Evolutionary conservation across 2,329 filamentous ascomycete genomes (phyloP).

Genomic region (Cercospora sojina): DNA sequence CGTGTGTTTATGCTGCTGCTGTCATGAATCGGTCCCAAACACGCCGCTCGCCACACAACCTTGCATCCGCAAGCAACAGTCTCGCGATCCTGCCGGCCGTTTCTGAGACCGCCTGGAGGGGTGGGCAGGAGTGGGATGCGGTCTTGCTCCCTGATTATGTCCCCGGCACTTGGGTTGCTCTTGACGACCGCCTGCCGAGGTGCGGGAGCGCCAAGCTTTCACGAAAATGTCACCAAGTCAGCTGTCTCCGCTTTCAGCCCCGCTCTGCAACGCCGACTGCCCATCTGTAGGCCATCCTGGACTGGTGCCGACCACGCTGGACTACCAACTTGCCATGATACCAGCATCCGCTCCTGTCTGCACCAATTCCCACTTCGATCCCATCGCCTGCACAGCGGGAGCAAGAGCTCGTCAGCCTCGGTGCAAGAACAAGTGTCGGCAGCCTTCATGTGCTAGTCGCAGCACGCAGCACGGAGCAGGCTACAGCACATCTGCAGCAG

Average conservation of each 20-base stretch:
- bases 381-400: not conserved
- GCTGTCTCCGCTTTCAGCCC: not conserved
- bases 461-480: not conserved
- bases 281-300: not conserved
- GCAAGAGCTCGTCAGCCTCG: not conserved
- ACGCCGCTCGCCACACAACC: not conserved
- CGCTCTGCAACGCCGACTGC: not conserved
- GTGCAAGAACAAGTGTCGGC: not conserved
- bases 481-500: not conserved
- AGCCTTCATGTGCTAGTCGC: constrained; percentile 1
- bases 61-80: not conserved
- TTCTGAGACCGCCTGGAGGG: not conserved
- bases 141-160: not conserved
- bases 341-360: not conserved
- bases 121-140: not conserved
- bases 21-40: not conserved
- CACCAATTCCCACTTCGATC: not conserved
- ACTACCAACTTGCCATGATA: not conserved
- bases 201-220: not conserved
- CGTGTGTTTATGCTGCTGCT: not conserved
- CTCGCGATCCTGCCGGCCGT: constrained; percentile 10
- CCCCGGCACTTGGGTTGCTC: not conserved
- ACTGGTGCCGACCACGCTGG: not conserved
- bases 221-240: not conserved
- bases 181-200: not conserved